A percentile compares a stretch with the other conserved stretches of the same genome.
phyloP scores from a whole-genome alignment of 805 yeast genomes.

The Jamesozyma spencerorum region DNA sequence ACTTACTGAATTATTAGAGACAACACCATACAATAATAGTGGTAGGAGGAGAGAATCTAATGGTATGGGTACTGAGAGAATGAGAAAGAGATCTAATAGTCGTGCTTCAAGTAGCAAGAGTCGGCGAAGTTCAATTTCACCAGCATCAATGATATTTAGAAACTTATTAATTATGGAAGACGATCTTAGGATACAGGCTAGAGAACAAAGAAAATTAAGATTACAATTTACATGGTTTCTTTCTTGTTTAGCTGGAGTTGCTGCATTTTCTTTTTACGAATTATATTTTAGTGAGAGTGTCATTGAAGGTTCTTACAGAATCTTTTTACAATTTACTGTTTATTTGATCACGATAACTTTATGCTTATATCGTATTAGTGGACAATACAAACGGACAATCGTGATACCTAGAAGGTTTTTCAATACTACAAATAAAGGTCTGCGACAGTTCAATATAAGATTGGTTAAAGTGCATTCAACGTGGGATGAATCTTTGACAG shows the following conservation, averaged over 20 bases:
- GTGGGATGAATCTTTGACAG: constrained; percentile 31
- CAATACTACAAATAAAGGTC: constrained; percentile 77
- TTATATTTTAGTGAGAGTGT: constrained; percentile 23
- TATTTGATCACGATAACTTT: constrained; percentile 46
- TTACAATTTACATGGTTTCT: constrained; percentile 34
- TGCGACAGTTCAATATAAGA: constrained; percentile 72
- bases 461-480: constrained; percentile 52
- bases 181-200: constrained; percentile 69
- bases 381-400: constrained; percentile 81
- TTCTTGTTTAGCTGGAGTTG: constrained; percentile 34
- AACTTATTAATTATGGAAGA: constrained; percentile 81
- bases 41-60: not conserved
- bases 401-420: constrained; percentile 73
- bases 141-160: constrained; percentile 67
- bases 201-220: constrained; percentile 59
- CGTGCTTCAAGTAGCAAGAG: constrained; percentile 25
- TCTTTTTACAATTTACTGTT: constrained; percentile 16
- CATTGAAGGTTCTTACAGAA: constrained; percentile 33
- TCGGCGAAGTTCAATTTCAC: constrained; percentile 28
- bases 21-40: not conserved
- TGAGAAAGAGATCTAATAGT: constrained; percentile 20
- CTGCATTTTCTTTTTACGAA: constrained; percentile 34
- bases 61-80: not conserved
- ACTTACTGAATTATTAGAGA: no score
- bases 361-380: constrained; percentile 72